phyloP scores from a whole-genome alignment of 139 green algal genomes.

The Eudorina sp. region DNA sequence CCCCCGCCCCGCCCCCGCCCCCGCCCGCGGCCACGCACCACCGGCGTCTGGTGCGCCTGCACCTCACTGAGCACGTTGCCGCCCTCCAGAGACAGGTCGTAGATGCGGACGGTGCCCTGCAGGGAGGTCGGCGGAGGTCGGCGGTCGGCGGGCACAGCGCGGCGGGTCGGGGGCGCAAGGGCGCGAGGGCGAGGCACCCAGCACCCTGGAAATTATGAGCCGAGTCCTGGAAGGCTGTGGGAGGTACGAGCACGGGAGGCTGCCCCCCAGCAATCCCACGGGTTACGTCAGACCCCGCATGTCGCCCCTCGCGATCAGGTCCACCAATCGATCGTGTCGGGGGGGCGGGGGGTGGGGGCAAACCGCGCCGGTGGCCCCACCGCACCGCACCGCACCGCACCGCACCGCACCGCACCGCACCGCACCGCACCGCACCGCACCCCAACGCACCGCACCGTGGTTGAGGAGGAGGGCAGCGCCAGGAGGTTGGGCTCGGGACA shows the following conservation, averaged over 20 bases:
- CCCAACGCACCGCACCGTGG: conserved; percentile 34
- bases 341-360: background rate
- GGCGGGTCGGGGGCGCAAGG: too few species aligned
- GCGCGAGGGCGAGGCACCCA: too few species aligned
- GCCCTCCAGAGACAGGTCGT: conserved; percentile 65
- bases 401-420: background rate
- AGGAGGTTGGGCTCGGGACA: conserved; percentile 72
- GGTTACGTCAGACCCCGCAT: too few species aligned
- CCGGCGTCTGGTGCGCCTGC: conserved; percentile 77
- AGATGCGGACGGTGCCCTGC: conserved; percentile 71
- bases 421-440: background rate
- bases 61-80: conserved; percentile 79
- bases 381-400: background rate
- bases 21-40: conserved; percentile 45
- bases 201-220: too few species aligned
- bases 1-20: too few species aligned
- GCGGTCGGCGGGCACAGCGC: background rate
- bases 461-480: conserved; percentile 72
- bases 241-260: too few species aligned
- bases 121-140: background rate
- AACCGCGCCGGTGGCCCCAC: too few species aligned
- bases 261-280: too few species aligned
- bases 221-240: too few species aligned
- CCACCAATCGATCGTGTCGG: too few species aligned
- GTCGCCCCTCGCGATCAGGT: too few species aligned